These are phyloP conservation scores for Myxozyma melibiosi DNA, from an alignment of 805 yeast species.

Conservation along the genomic window DNA sequence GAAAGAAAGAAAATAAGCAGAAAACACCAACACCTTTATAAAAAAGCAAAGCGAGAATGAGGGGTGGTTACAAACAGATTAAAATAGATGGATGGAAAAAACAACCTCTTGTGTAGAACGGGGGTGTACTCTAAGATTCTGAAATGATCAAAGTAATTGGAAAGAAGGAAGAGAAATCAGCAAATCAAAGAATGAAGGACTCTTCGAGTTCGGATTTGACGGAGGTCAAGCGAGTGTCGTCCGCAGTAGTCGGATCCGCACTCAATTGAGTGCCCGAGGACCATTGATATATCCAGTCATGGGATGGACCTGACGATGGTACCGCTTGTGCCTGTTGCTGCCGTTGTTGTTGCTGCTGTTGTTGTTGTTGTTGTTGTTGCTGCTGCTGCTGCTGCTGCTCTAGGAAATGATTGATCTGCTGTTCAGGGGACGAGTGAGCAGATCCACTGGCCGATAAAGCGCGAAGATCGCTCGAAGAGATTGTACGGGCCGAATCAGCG, in stretches of 20 bases:
- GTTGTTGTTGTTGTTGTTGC: constrained; percentile 8
- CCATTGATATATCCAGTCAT: constrained; percentile 11
- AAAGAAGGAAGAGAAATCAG: background rate
- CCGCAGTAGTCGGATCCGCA: background rate
- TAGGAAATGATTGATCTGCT: constrained; percentile 1
- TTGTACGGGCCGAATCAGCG: constrained; percentile 1
- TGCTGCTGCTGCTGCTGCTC: constrained; percentile 7
- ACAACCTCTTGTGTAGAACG: too few species aligned
- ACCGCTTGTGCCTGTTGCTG: too few species aligned
- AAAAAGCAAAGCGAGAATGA: too few species aligned
- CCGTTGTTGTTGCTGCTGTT: constrained; percentile 1
- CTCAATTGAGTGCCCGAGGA: background rate
- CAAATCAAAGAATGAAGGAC: background rate
- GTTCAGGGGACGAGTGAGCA: constrained; percentile 29
- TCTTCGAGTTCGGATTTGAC: too few species aligned
- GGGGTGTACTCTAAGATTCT: too few species aligned
- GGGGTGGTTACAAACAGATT: too few species aligned
- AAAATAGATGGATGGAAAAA: too few species aligned
- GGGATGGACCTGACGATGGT: too few species aligned
- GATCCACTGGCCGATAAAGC: constrained; percentile 23
- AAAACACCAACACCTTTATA: too few species aligned
- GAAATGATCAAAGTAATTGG: too few species aligned
- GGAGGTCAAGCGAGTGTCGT: background rate
- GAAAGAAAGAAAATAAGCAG: too few species aligned
- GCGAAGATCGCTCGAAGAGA: constrained; percentile 9